These are phyloP conservation scores for Dysphania ambrosioides DNA, from an alignment of 148 eudicot genomes.

Conservation along the genomic window DNA sequence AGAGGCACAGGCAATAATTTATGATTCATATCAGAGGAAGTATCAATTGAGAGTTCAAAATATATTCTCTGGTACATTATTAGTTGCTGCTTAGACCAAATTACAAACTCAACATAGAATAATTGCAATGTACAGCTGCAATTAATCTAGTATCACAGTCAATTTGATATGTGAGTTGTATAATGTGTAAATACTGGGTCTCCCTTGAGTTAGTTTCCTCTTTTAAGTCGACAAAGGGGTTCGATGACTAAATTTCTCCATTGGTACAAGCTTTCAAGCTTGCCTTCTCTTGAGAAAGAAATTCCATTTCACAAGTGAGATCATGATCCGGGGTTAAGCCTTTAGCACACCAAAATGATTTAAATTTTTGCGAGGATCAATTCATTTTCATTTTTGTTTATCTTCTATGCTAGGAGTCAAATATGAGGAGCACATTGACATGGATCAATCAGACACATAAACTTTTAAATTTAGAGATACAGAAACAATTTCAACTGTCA, in stretches of 20 bases:
- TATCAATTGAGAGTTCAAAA: neutral
- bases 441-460: neutral
- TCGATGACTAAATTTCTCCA: neutral
- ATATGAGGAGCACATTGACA: neutral
- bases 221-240: neutral
- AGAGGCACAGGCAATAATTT: neutral
- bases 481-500: neutral
- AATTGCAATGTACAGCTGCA: neutral
- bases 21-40: neutral
- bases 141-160: neutral
- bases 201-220: neutral
- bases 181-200: neutral
- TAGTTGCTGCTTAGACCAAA: too few species aligned
- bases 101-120: neutral
- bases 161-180: neutral
- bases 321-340: neutral
- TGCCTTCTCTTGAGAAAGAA: neutral
- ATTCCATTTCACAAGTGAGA: neutral
- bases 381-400: neutral
- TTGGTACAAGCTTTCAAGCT: neutral
- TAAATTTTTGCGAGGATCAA: neutral
- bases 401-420: neutral
- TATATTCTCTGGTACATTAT: too few species aligned
- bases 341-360: neutral
- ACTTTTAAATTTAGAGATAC: neutral